These are phyloP conservation scores for Amylostereum areolatum DNA, from an alignment of 1,284 basidiomycete species.

Conservation along the genomic window DNA sequence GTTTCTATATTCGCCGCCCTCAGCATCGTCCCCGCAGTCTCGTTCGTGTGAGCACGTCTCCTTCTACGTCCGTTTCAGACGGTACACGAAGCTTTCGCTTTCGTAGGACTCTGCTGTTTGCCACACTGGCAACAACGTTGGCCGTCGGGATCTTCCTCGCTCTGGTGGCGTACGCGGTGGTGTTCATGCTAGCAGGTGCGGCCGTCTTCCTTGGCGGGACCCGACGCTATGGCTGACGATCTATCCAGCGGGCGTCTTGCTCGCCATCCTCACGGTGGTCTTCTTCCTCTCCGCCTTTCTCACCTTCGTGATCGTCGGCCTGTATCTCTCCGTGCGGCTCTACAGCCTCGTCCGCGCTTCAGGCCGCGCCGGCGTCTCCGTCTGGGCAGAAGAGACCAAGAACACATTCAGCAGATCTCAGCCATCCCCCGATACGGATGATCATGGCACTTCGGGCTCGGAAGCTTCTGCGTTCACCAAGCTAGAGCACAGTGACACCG, in stretches of 20 bases:
- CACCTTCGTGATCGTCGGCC: slow-evolving; percentile 19
- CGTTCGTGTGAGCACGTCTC: slow-evolving; percentile 19
- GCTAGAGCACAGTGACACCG: too few species aligned
- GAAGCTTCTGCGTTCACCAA: too few species aligned
- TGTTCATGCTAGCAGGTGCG: slow-evolving; percentile 21
- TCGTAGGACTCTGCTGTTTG: too few species aligned
- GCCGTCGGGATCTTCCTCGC: slow-evolving; percentile 19
- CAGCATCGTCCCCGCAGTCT: slow-evolving; percentile 24
- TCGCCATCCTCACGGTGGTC: slow-evolving; percentile 11
- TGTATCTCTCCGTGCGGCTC: slow-evolving; percentile 29
- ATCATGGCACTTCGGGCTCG: too few species aligned
- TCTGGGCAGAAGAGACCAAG: slow-evolving; percentile 32
- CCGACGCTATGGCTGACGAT: background rate
- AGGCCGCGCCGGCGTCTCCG: slow-evolving; percentile 28
- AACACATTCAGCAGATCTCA: slow-evolving; percentile 6
- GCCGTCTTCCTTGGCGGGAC: slow-evolving; percentile 9
- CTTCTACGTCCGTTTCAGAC: background rate
- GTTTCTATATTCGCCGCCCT: slow-evolving; percentile 23
- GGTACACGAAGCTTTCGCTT: background rate
- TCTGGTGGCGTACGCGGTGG: slow-evolving; percentile 16
- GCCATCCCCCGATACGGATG: too few species aligned
- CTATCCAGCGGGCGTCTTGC: slow-evolving; percentile 7
- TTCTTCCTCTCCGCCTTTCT: slow-evolving; percentile 17
- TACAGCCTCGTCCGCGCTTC: slow-evolving; percentile 22
- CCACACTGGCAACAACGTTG: slow-evolving; percentile 15